Evolutionary conservation across 176 grass and related monocot species (phyloP).

Genomic region (Pontederia crassipes): DNA sequence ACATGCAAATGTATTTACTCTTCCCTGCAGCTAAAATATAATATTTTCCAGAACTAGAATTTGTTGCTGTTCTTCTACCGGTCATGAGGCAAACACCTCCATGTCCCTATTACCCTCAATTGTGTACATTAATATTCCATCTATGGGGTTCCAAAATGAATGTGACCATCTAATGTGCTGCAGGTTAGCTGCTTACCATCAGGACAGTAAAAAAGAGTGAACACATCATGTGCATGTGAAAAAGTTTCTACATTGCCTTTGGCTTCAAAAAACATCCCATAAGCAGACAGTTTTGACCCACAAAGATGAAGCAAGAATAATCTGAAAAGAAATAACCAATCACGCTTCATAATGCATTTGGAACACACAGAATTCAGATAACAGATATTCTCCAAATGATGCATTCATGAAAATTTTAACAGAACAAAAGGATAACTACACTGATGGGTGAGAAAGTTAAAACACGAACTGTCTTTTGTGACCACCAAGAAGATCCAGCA

Average conservation of each 20-base stretch:
- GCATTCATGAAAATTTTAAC: neutral
- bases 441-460: conserved; percentile 91
- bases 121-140: conserved; percentile 80
- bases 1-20: conserved; percentile 96
- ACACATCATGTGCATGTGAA: conserved; percentile 84
- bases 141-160: conserved; percentile 85
- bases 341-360: conserved; percentile 3
- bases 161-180: conserved; percentile 85
- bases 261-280: conserved; percentile 90
- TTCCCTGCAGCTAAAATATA: conserved; percentile 93
- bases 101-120: conserved; percentile 91
- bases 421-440: conserved; percentile 33
- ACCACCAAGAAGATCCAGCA: conserved; percentile 87
- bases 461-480: conserved; percentile 83
- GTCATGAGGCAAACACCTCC: conserved; percentile 84
- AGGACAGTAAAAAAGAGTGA: conserved; percentile 34
- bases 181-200: conserved; percentile 88
- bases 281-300: conserved; percentile 92
- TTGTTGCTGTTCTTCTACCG: conserved; percentile 76
- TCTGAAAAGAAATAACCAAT: conserved; percentile 34
- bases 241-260: conserved; percentile 88
- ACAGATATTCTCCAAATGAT: neutral
- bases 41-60: conserved; percentile 73
- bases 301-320: conserved; percentile 77
- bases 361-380: neutral